Evolutionary conservation across 495 filamentous ascomycete genomes (phyloP), one percentile per base, ranked within the genome.

Genomic region (Oleoguttula mirabilis): DNA sequence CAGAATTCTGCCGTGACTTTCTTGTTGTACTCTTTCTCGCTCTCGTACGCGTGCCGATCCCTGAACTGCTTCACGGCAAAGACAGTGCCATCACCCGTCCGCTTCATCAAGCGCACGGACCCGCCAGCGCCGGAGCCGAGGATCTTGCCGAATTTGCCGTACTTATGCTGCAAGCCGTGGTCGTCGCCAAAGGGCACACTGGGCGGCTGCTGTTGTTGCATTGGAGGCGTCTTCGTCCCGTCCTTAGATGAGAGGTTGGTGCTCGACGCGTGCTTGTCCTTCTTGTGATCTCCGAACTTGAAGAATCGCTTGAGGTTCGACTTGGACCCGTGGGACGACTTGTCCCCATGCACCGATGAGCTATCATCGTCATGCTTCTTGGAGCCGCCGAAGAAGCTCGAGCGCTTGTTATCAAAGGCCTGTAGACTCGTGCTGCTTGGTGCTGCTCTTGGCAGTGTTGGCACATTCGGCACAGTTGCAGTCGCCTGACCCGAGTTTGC

Each of bases 1-100:
- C 90, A 99, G 61, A 96, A 99, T 60, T 99, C 90, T 2, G 90
- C 90, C n/a, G 92, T 99, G 40, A 99, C 80, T 55, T 99, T 99
- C 64, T 99, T 99, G 46, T 84, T 83, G 47, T 99, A 99, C 48
- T 96, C 92, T 47, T 81, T 82, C 63, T 90, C 76, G 3, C 80
- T 83, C 60, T 99, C 90, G 63, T 94, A 95, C 3, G 81, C 76
- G 65, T 99, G 88, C 24, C 88, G 77, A 38, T 88, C 78, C 23
- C 90, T 72, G 57, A 99, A 96, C 55, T 99, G 87, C 60, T 99
- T 99, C 21, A 95, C 92, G 2, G 90, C 90, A 64, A 99, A 96
- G 3, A 90, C 93, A 10, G 82, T 79, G 8, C 81, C 79, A 50
- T 96, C 92, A 42, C 79, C 86, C 45, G 76, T 83, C 41, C 92